These are phyloP conservation scores for Magnaporthiopsis rhizophila DNA, from an alignment of 2,329 filamentous ascomycete species.

Conservation along the genomic window DNA sequence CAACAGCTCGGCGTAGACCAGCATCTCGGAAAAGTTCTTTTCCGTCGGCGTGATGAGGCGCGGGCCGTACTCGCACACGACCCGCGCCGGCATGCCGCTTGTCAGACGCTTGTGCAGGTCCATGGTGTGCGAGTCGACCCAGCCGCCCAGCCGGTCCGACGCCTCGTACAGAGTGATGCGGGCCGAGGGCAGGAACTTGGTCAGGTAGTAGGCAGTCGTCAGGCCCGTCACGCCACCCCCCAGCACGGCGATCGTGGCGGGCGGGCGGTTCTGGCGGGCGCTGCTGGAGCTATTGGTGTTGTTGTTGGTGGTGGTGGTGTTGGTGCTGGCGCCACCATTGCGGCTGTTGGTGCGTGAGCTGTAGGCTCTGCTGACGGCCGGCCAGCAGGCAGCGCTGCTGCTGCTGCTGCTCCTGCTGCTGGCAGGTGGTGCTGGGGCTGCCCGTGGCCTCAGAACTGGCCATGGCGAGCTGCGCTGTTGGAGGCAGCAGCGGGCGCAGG, in stretches of 20 bases:
- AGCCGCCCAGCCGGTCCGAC: conserved; percentile 65
- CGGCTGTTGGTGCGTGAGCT: neutral
- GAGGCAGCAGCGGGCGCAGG: neutral
- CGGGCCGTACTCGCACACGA: conserved; percentile 79
- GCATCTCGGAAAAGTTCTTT: conserved; percentile 48
- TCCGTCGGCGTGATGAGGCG: conserved; percentile 57
- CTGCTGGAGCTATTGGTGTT: neutral
- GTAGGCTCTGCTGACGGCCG: neutral
- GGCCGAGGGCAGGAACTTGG: conserved; percentile 53
- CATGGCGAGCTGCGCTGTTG: neutral
- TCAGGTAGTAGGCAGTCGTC: conserved; percentile 68
- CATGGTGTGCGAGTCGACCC: conserved; percentile 61
- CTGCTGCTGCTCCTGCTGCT: neutral
- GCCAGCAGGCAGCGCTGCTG: neutral
- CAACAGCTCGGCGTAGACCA: conserved; percentile 44
- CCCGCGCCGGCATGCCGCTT: conserved; percentile 17
- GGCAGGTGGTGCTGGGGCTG: neutral
- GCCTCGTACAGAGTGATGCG: conserved; percentile 79
- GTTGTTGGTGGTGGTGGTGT: neutral
- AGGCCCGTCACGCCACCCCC: conserved; percentile 82
- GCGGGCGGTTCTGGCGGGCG: no score
- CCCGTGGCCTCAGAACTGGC: neutral
- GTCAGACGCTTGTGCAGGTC: conserved; percentile 35
- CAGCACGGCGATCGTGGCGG: conserved; percentile 52
- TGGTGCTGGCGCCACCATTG: neutral